Percentiles rank a stretch among this genome's conserved stretches.
Evolutionary conservation across 352 stramenopile genomes (phyloP).

Genomic region (Pythium folliculosum): DNA sequence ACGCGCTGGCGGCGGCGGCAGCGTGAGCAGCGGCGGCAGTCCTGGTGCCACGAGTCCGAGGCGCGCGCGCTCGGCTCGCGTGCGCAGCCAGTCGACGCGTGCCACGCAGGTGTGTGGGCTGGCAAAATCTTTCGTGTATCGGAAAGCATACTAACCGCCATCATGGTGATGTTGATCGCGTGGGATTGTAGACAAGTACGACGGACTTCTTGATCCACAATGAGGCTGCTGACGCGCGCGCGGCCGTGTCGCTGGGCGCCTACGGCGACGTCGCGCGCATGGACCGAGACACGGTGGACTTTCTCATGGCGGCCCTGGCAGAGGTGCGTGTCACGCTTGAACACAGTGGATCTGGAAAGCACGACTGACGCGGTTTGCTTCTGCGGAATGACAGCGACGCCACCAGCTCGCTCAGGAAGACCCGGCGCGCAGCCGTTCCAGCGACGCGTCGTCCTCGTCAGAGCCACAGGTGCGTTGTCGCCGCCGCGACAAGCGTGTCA

Average conservation of each 20-base stretch:
- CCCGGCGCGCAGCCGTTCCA: neutral
- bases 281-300: slow-evolving; percentile 67
- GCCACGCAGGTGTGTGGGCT: slow-evolving; percentile 26
- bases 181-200: slow-evolving; percentile 7
- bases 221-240: neutral
- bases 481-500: neutral
- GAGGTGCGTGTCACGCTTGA: slow-evolving; percentile 36
- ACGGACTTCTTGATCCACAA: neutral
- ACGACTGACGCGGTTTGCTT: neutral
- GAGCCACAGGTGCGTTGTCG: slow-evolving; percentile 11
- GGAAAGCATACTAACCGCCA: neutral
- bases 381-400: slow-evolving; percentile 4
- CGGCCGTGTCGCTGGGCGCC: slow-evolving; percentile 29
- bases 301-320: slow-evolving; percentile 65
- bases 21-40: slow-evolving; percentile 18
- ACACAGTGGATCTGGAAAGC: too few species aligned
- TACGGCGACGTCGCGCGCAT: slow-evolving; percentile 56
- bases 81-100: slow-evolving; percentile 21
- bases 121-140: neutral
- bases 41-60: slow-evolving; percentile 16
- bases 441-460: neutral
- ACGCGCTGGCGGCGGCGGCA: neutral
- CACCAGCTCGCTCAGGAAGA: slow-evolving; percentile 9
- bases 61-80: slow-evolving; percentile 3
- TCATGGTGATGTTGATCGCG: neutral